These are phyloP conservation scores for Blumeria graminis DNA, from an alignment of 2,329 filamentous ascomycete genomes.

Conservation along the genomic window DNA sequence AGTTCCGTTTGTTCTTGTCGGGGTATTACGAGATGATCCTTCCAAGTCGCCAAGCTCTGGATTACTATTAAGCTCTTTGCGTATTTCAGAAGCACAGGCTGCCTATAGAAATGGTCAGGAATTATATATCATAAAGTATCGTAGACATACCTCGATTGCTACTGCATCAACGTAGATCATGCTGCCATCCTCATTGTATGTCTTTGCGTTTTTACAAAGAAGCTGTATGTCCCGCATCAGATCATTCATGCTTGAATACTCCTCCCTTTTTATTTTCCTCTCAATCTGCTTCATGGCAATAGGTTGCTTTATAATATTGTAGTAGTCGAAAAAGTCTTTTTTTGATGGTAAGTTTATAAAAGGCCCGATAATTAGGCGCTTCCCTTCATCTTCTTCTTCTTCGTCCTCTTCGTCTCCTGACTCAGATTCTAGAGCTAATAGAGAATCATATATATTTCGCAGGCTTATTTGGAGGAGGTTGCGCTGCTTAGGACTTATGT, in stretches of 20 bases:
- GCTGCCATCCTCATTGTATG: constrained; percentile 91
- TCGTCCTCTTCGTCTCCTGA: constrained; percentile 21
- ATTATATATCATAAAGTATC: neutral
- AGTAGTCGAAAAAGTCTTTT: constrained; percentile 83
- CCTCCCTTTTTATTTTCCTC: constrained; percentile 85
- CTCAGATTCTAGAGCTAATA: constrained; percentile 62
- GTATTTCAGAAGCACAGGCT: constrained; percentile 29
- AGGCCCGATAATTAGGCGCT: constrained; percentile 71
- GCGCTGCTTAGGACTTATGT: constrained; percentile 44
- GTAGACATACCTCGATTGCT: constrained; percentile 57
- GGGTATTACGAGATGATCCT: constrained; percentile 11
- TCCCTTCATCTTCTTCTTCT: constrained; percentile 28
- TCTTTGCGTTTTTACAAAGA: constrained; percentile 75
- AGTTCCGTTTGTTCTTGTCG: neutral
- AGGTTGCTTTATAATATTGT: constrained; percentile 70
- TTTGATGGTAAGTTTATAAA: constrained; percentile 83
- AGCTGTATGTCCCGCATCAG: constrained; percentile 63
- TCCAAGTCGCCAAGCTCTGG: constrained; percentile 32
- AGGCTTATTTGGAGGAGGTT: constrained; percentile 58
- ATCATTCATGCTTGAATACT: constrained; percentile 62
- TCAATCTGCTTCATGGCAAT: constrained; percentile 94
- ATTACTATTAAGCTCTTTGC: constrained; percentile 28
- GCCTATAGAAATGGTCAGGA: constrained; percentile 22
- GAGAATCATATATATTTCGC: constrained; percentile 47
- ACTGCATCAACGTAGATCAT: constrained; percentile 81